Conservation (phyloP, 2,329 filamentous ascomycete genomes). For the Colletotrichum tofieldiae region DNA sequence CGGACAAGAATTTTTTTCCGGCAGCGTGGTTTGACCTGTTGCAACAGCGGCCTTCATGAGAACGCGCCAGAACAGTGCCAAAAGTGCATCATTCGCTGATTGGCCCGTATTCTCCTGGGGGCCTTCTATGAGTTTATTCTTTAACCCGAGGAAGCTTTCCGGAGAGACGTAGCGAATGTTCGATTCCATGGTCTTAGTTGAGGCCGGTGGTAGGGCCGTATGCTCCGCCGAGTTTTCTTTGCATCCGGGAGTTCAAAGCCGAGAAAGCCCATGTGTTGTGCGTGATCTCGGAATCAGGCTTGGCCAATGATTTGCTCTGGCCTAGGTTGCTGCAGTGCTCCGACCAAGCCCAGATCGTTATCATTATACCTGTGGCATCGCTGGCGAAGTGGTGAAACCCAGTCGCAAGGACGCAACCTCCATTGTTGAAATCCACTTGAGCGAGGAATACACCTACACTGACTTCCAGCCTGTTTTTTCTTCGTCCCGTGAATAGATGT, state of each 20-base stretch:
- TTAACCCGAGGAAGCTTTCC: constrained; percentile 48
- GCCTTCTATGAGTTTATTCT: constrained; percentile 49
- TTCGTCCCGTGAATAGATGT: no score
- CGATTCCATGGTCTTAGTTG: constrained; percentile 17
- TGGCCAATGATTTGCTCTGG: constrained; percentile 46
- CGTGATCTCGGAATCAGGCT: constrained; percentile 45
- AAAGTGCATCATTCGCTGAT: constrained; percentile 56
- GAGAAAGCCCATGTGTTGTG: constrained; percentile 45
- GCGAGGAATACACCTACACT: no score
- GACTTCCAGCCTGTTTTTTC: no score
- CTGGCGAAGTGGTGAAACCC: constrained; percentile 32
- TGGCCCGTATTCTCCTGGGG: constrained; percentile 46
- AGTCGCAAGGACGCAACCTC: constrained; percentile 4
- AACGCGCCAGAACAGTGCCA: constrained; percentile 51
- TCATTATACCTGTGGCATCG: constrained; percentile 50
- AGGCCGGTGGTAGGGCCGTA: background rate
- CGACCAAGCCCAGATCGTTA: constrained; percentile 50
- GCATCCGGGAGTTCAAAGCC: constrained; percentile 45
- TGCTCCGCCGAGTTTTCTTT: background rate
- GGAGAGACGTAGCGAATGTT: constrained; percentile 28
- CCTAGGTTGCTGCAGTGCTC: constrained; percentile 50
- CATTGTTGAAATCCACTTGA: no score
- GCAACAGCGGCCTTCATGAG: constrained; percentile 52
- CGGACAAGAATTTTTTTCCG: constrained; percentile 51
- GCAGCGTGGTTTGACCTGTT: constrained; percentile 42